Evolutionary conservation across 1,139 yeast genomes (phyloP), one percentile per base, ranked within the genome.

Genomic region (Magnusiomyces tetraspermus): DNA sequence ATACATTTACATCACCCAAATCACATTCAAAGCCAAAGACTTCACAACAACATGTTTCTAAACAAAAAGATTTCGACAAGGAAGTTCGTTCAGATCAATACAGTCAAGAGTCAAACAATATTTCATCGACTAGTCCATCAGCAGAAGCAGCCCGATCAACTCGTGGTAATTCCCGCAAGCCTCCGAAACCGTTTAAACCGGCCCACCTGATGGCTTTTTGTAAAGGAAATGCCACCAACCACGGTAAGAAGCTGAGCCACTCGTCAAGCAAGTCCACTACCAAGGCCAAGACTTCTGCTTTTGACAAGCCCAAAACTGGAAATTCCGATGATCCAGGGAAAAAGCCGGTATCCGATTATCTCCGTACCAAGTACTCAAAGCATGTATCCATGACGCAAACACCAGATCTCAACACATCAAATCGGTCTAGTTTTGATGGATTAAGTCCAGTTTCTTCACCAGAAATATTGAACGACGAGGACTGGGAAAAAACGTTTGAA

Each of bases 121-220:
- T 60, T 36, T 57, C 63, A 22, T 57, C 61, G 2, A 58, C 55
- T 8, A 57, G 61, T 21, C 57, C 63, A n/a, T 24, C 56, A 33
- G 43, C 56, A 17, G 51, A 44, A 23, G 49, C 26, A 15, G 33
- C 49, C 2, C 22, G 17, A 22, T 15, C 23, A 15, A 28, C 23
- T 15, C 30, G 23, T 23, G 15, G 31, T 15, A 31, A 31, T 13
- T 36, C 41, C 23, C 26, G 41, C 5, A 46, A 56, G 40, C 60
- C 60, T 59, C 72, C 72, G 31, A 85, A 85, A 10, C 83, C 85
- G 15, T 73, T 71, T 57, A 82, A 82, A 58, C 88, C 89, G 1
- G 63, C 63, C 2, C 77, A 78, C 61, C 69, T 82, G 57, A 77
- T 77, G 60, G 58, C 63, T 13, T 62, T 64, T 11, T 52, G 58